Percentiles rank a stretch among this genome's conserved stretches.
phyloP scores from a whole-genome alignment of 805 yeast genomes.

The Pichia membranifaciens region DNA sequence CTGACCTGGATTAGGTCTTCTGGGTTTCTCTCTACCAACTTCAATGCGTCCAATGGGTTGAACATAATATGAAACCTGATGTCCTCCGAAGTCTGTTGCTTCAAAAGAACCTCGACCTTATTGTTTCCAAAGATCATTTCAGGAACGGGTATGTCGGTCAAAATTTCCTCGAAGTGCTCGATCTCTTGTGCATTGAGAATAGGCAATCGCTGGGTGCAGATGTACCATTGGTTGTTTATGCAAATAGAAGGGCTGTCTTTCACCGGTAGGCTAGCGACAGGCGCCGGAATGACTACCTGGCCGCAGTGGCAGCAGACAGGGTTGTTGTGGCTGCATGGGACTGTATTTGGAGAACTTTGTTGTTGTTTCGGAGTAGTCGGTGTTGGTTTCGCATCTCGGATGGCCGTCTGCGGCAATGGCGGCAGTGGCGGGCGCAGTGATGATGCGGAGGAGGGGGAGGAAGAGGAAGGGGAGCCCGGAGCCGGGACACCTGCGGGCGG shows the following conservation, averaged over 20 bases:
- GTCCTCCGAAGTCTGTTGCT: slow-evolving; percentile 2
- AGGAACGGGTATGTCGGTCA: slow-evolving; percentile 73
- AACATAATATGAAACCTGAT: slow-evolving; percentile 44
- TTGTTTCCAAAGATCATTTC: slow-evolving; percentile 97
- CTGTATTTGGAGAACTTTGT: background rate
- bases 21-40: slow-evolving; percentile 44
- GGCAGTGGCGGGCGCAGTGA: no score
- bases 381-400: no score
- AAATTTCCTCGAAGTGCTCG: slow-evolving; percentile 54
- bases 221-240: slow-evolving; percentile 59
- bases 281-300: slow-evolving; percentile 70
- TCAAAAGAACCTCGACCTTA: slow-evolving; percentile 38
- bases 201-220: slow-evolving; percentile 67
- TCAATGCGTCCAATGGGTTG: slow-evolving; percentile 72
- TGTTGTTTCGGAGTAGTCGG: background rate
- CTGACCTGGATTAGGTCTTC: slow-evolving; percentile 58
- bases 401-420: no score
- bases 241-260: slow-evolving; percentile 64
- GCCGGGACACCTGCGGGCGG: no score
- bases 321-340: background rate
- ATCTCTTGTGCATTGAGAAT: slow-evolving; percentile 70
- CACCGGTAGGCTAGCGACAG: slow-evolving; percentile 57
- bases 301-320: slow-evolving; percentile 57
- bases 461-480: background rate
- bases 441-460: background rate